Conservation (phyloP, 768 basidiomycete genomes). For the Phylloporus rhodoxanthus region DNA sequence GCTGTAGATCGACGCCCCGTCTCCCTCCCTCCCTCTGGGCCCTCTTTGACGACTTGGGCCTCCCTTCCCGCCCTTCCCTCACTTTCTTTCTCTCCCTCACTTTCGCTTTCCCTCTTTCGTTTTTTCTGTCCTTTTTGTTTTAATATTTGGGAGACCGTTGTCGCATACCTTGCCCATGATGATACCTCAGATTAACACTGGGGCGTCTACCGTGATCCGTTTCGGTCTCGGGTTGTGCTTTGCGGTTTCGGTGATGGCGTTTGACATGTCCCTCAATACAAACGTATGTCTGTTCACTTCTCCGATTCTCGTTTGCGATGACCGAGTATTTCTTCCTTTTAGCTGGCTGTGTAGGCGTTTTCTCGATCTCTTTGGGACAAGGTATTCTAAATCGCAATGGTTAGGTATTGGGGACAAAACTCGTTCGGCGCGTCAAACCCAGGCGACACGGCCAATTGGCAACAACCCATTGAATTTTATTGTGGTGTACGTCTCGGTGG, state of each 20-base stretch:
- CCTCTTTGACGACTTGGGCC: neutral
- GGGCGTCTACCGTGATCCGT: constrained; percentile 6
- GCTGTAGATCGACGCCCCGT: neutral
- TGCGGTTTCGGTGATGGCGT: constrained; percentile 14
- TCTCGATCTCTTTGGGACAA: neutral
- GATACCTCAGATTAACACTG: constrained; percentile 4
- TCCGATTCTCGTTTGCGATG: neutral
- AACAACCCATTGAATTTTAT: constrained; percentile 31
- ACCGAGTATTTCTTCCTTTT: neutral
- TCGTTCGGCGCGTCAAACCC: constrained; percentile 29
- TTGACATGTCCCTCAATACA: constrained; percentile 22
- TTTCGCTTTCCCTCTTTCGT: neutral
- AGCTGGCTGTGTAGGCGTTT: constrained; percentile 25
- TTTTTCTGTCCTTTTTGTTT: neutral
- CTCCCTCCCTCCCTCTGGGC: neutral
- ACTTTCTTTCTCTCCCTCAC: neutral
- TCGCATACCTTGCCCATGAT: constrained; percentile 2
- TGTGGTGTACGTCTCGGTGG: constrained; percentile 18
- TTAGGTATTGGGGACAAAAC: constrained; percentile 35
- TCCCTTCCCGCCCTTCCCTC: neutral
- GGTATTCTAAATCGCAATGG: neutral
- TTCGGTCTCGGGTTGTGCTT: constrained; percentile 12
- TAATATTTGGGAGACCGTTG: neutral
- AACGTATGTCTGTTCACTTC: constrained; percentile 16
- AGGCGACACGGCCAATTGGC: constrained; percentile 20